A percentile compares a stretch with the other conserved stretches of the same genome.
Conservation (phyloP, 140 eudicot genomes). For the Cichorium intybus region DNA sequence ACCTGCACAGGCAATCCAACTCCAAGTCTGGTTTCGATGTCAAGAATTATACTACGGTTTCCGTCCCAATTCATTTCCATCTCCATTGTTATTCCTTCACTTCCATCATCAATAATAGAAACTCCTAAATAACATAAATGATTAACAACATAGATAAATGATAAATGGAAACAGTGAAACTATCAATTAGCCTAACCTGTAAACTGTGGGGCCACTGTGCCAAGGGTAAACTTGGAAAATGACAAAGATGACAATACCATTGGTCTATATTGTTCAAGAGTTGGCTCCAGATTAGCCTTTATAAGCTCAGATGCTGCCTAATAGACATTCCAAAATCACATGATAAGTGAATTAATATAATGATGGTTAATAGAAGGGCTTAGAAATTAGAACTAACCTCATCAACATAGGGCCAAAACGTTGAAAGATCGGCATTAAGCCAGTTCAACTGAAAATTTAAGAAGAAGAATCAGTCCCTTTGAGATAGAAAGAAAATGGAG, state of each 20-base stretch:
- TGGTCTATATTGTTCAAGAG: no score
- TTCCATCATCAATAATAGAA: no score
- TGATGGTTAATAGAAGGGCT: not conserved
- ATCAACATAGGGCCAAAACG: constrained; percentile 92
- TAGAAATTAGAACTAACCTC: constrained; percentile 52
- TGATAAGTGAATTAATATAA: constrained; percentile 6
- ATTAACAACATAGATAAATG: not conserved
- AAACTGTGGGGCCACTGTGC: no score
- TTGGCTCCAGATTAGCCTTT: no score
- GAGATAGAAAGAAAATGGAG: not conserved
- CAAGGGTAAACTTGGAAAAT: no score
- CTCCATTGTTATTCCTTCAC: constrained; percentile 93
- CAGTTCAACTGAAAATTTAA: constrained; percentile 65
- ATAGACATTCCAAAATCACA: constrained; percentile 22
- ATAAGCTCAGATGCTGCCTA: constrained; percentile 96
- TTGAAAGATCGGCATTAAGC: constrained; percentile 75
- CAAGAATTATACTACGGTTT: constrained; percentile 89
- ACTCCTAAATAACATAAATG: constrained; percentile 40
- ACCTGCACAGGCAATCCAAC: constrained; percentile 98
- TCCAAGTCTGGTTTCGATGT: constrained; percentile 85
- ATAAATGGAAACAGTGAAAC: not conserved
- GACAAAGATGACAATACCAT: no score
- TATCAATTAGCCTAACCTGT: no score
- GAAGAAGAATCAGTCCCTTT: no score
- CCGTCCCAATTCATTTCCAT: constrained; percentile 99